A percentile compares a stretch with the other conserved stretches of the same genome.
phyloP scores from a whole-genome alignment of 805 yeast genomes.

The Yarrowia alimentaria region DNA sequence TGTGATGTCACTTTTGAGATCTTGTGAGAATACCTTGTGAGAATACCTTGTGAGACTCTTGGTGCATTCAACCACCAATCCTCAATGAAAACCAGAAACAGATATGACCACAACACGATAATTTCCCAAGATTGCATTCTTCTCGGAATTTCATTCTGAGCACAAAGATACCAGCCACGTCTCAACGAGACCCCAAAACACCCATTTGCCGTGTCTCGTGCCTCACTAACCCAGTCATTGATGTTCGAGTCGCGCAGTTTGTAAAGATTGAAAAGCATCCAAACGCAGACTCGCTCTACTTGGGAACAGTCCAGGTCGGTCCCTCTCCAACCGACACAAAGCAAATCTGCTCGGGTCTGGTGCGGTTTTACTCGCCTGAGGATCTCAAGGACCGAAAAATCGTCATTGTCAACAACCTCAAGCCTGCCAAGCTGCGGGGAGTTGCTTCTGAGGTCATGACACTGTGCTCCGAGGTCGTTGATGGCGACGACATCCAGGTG shows the following conservation, averaged over 20 bases:
- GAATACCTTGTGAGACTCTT: too few species aligned
- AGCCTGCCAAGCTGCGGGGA: slow-evolving; percentile 25
- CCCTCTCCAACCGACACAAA: not conserved
- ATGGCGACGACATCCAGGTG: not conserved
- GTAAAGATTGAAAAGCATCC: slow-evolving; percentile 9
- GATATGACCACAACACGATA: too few species aligned
- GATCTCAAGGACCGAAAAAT: slow-evolving; percentile 3
- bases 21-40: too few species aligned
- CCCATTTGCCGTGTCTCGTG: too few species aligned
- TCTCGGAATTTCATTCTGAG: too few species aligned
- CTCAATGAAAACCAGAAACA: too few species aligned
- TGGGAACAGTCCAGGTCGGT: slow-evolving; percentile 21
- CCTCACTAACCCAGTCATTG: slow-evolving; percentile 16
- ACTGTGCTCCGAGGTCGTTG: slow-evolving; percentile 7
- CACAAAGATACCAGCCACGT: too few species aligned
- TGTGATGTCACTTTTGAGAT: too few species aligned
- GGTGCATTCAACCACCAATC: too few species aligned
- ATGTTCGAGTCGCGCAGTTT: slow-evolving; percentile 18
- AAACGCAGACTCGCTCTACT: slow-evolving; percentile 20
- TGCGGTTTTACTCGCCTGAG: slow-evolving; percentile 1
- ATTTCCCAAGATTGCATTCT: too few species aligned
- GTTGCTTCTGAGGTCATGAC: slow-evolving; percentile 20
- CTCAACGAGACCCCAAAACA: too few species aligned
- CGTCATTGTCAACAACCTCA: slow-evolving; percentile 13
- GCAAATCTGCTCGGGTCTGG: slow-evolving; percentile 14